phyloP scores from a whole-genome alignment of 805 yeast species.

The Candida qinlingensis region DNA sequence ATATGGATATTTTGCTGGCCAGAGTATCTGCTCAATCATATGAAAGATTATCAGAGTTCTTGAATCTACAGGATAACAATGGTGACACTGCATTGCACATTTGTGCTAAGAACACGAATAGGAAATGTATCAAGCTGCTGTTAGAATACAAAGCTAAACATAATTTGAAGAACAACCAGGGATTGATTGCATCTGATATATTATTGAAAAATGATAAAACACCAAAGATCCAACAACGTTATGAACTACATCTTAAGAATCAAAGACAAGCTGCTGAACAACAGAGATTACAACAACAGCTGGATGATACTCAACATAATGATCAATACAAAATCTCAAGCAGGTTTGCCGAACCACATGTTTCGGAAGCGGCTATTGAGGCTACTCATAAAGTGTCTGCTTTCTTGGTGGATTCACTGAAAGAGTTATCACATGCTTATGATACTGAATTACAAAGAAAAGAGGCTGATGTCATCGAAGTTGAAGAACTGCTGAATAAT shows the following conservation, averaged over 20 bases:
- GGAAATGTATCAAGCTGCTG: slow-evolving; percentile 44
- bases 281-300: neutral
- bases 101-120: slow-evolving; percentile 57
- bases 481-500: slow-evolving; percentile 35
- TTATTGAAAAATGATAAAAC: slow-evolving; percentile 23
- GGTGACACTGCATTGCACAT: slow-evolving; percentile 80
- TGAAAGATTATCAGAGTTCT: slow-evolving; percentile 52
- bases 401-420: slow-evolving; percentile 45
- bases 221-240: slow-evolving; percentile 20
- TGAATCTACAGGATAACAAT: slow-evolving; percentile 63
- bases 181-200: slow-evolving; percentile 23
- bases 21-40: slow-evolving; percentile 63
- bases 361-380: slow-evolving; percentile 49
- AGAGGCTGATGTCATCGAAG: slow-evolving; percentile 47
- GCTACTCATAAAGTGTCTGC: slow-evolving; percentile 47
- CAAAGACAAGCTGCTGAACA: slow-evolving; percentile 10
- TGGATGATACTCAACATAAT: neutral
- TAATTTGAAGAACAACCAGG: slow-evolving; percentile 33
- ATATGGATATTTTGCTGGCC: slow-evolving; percentile 68
- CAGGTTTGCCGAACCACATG: slow-evolving; percentile 32
- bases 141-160: slow-evolving; percentile 44
- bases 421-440: slow-evolving; percentile 44
- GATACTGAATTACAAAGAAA: slow-evolving; percentile 50
- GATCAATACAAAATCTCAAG: slow-evolving; percentile 3
- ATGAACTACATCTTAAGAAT: slow-evolving; percentile 19